These are phyloP conservation scores for Hypsizygus marmoreus DNA, from an alignment of 768 basidiomycete genomes.

Conservation along the genomic window DNA sequence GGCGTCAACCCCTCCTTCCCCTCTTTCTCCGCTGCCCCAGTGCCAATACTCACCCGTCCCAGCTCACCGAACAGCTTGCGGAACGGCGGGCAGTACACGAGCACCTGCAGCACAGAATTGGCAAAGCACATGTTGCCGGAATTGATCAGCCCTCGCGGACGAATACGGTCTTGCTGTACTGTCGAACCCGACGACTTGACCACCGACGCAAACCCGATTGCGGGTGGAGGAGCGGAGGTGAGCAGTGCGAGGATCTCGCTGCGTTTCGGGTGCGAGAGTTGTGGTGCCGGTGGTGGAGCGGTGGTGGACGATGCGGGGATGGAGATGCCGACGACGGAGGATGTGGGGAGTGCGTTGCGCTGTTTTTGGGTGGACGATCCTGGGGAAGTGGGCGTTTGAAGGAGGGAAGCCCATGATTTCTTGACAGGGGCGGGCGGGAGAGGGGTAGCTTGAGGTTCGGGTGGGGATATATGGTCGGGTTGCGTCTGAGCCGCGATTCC, in stretches of 20 bases:
- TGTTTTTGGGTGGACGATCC: conserved; percentile 33
- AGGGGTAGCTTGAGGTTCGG: conserved; percentile 22
- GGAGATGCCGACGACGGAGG: conserved; percentile 74
- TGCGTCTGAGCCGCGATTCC: too few species aligned
- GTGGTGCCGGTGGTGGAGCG: conserved; percentile 19
- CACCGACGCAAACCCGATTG: too few species aligned
- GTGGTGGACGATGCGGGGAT: conserved; percentile 51
- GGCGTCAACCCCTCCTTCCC: conserved; percentile 42
- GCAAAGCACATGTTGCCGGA: conserved; percentile 98
- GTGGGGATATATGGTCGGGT: conserved; percentile 8
- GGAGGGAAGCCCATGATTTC: conserved; percentile 78
- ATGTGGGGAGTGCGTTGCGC: conserved; percentile 60
- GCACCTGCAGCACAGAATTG: conserved; percentile 88
- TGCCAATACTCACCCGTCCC: conserved; percentile 46
- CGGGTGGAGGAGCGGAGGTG: conserved; percentile 33
- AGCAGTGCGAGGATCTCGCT: conserved; percentile 58
- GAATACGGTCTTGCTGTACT: too few species aligned
- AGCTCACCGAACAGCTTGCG: conserved; percentile 75
- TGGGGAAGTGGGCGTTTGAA: conserved; percentile 44
- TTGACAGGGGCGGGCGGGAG: conserved; percentile 41
- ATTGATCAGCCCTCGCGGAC: conserved; percentile 86
- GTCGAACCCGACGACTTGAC: too few species aligned
- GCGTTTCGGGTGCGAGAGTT: conserved; percentile 41
- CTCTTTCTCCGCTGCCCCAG: conserved; percentile 24
- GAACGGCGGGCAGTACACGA: conserved; percentile 90